These are phyloP conservation scores for Fusarium camptoceras DNA, from an alignment of 2,329 filamentous ascomycete genomes.

Conservation along the genomic window DNA sequence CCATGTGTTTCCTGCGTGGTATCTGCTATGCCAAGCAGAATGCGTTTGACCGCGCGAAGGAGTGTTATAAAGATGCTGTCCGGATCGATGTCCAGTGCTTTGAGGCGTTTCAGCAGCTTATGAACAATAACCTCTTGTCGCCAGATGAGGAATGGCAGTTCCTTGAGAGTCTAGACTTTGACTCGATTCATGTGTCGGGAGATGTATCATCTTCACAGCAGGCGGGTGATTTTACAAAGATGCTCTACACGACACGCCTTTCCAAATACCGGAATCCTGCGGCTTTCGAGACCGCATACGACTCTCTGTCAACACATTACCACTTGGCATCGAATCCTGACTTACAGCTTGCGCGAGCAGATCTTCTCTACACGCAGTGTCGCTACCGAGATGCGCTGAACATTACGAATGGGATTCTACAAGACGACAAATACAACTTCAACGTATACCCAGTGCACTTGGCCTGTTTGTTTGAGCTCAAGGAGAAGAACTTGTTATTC, in stretches of 20 bases:
- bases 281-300: slow-evolving; percentile 85
- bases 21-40: slow-evolving; percentile 98
- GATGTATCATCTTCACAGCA: slow-evolving; percentile 80
- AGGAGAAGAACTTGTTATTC: slow-evolving; percentile 88
- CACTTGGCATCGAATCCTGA: slow-evolving; percentile 88
- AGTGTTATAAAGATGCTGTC: slow-evolving; percentile 98
- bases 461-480: slow-evolving; percentile 89
- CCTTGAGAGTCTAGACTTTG: slow-evolving; percentile 89
- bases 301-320: slow-evolving; percentile 94
- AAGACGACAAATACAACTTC: slow-evolving; percentile 89
- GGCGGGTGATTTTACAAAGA: slow-evolving; percentile 92
- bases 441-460: slow-evolving; percentile 89
- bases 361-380: slow-evolving; percentile 94
- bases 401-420: slow-evolving; percentile 85
- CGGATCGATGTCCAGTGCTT: slow-evolving; percentile 98
- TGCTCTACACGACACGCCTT: slow-evolving; percentile 94
- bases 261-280: slow-evolving; percentile 94
- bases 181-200: slow-evolving; percentile 75
- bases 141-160: slow-evolving; percentile 93
- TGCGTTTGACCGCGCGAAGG: slow-evolving; percentile 94
- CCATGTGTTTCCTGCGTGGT: slow-evolving; percentile 95
- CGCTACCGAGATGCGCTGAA: slow-evolving; percentile 88
- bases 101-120: slow-evolving; percentile 96
- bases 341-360: slow-evolving; percentile 87
- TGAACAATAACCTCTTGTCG: slow-evolving; percentile 93